Conservation (phyloP, 75 land plant genomes). For the Larix kaempferi region DNA sequence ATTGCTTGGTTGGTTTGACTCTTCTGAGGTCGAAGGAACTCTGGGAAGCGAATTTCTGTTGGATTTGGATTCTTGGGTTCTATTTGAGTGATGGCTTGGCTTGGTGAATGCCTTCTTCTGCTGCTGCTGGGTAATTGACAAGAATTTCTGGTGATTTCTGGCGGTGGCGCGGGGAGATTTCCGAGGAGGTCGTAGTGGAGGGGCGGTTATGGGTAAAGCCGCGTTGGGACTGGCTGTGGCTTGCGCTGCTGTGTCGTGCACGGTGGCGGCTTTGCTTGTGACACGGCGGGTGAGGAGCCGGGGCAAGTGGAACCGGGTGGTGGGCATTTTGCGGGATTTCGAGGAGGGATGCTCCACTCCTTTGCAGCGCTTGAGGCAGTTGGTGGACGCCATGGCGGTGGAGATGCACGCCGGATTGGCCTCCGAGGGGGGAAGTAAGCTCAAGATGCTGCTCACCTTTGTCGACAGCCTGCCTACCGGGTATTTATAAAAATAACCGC, state of each 20-base stretch:
- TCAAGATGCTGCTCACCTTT: conserved; percentile 88
- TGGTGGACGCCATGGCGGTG: conserved; percentile 94
- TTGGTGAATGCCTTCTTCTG: too few species aligned
- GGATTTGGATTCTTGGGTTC: too few species aligned
- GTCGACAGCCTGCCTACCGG: conserved; percentile 84
- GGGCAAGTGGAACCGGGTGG: conserved; percentile 52
- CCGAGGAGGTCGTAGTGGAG: neutral
- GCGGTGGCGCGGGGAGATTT: too few species aligned
- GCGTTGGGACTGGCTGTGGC: conserved; percentile 55
- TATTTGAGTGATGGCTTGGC: too few species aligned
- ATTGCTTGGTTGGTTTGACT: too few species aligned
- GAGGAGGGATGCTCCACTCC: conserved; percentile 68
- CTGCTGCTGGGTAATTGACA: too few species aligned
- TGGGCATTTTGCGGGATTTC: conserved; percentile 61
- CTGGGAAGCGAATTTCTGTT: too few species aligned
- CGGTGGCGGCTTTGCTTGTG: conserved; percentile 70
- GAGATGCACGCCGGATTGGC: conserved; percentile 99
- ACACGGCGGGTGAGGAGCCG: conserved; percentile 45
- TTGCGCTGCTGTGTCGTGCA: conserved; percentile 72
- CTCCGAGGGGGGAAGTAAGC: conserved; percentile 95
- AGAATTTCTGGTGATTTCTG: too few species aligned
- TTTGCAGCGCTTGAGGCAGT: conserved; percentile 58
- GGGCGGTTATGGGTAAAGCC: conserved; percentile 44
- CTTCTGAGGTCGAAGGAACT: too few species aligned
- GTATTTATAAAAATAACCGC: conserved; percentile 21